Evolutionary conservation across 2,329 filamentous ascomycete genomes (phyloP), one percentile per base, ranked within the genome.

Genomic region (Fusarium metavorans): DNA sequence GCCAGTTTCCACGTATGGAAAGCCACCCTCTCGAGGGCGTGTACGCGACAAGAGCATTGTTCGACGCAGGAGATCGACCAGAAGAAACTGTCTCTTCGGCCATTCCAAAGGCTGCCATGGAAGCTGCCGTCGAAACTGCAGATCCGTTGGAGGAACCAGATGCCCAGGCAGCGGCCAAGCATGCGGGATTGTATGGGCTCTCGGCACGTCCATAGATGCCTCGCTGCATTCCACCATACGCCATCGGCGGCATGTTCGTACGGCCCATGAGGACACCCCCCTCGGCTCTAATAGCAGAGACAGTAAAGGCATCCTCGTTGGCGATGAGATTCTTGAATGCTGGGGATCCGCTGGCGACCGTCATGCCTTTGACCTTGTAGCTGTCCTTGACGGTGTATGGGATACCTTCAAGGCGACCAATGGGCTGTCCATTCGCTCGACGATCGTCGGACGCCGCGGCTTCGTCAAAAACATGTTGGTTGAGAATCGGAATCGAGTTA

Each of bases 241-340:
- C 89, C 86, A 90, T 89, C 0, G 89, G 85, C 4, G 81, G 89
- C 85, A 90, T 91, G n/a, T 81, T 91, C 1, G 89, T 90, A 39
- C 85, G 84, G 0, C 89, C 89, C 8, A 81, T 61, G 14, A 80
- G 62, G 13, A 81, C 70, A 3, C 18, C 50, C n/a, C 50, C 50
- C 7, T n/a, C 10, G 18, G 27, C 50, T 56, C 50, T 30, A 5
- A 56, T 80, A 11, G 81, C 79, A 8, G 82, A 73, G 0, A 88
- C 87, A 8, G 85, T 84, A 14, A 86, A 86, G 6, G 88, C 87
- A 77, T 91, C 88, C 50, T 88, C 84, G 14, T 83, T 86, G 0
- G 89, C 85, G 11, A 86, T 76, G 0, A 91, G 78, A 18, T 86
- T 76, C 58, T 84, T 77, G 64, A 91, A 88, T 0, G 89, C 89